These are phyloP conservation scores for Straminergon stramineum DNA, from an alignment of 225 moss, liverwort and hornwort species.

Conservation along the genomic window DNA sequence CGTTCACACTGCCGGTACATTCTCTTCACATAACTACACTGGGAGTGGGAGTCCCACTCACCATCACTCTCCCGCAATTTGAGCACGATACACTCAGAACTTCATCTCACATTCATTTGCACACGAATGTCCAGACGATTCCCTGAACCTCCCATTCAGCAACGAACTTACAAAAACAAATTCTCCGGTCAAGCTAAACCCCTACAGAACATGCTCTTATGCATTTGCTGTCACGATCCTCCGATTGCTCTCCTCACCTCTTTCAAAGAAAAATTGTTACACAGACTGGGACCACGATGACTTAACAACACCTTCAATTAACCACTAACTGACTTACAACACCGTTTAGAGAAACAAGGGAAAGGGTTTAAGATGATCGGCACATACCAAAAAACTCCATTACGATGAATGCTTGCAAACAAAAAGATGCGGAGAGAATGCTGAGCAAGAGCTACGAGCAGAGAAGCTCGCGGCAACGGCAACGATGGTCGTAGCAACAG, in stretches of 20 bases:
- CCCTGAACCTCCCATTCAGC: background rate
- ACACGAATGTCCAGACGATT: background rate
- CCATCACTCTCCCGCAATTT: background rate
- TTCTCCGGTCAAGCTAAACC: background rate
- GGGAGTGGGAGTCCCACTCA: too few species aligned
- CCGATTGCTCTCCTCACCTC: background rate
- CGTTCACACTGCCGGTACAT: background rate
- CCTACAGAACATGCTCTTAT: background rate
- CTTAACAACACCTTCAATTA: background rate
- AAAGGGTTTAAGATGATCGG: background rate
- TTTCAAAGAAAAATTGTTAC: background rate
- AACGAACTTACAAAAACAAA: background rate
- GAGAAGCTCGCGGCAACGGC: background rate
- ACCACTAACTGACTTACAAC: background rate
- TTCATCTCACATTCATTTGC: background rate
- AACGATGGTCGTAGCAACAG: background rate
- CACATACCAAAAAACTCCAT: constrained; percentile 37
- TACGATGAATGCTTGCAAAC: background rate
- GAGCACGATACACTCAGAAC: background rate
- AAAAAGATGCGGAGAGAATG: background rate
- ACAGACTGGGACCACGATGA: background rate
- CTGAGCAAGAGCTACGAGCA: background rate
- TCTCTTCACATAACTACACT: background rate
- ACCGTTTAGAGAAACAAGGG: background rate
- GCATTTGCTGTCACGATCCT: background rate